A percentile compares a stretch with the other conserved stretches of the same genome.
Evolutionary conservation across 176 grass and related monocot species (phyloP).

Genomic region (Oryza meridionalis): DNA sequence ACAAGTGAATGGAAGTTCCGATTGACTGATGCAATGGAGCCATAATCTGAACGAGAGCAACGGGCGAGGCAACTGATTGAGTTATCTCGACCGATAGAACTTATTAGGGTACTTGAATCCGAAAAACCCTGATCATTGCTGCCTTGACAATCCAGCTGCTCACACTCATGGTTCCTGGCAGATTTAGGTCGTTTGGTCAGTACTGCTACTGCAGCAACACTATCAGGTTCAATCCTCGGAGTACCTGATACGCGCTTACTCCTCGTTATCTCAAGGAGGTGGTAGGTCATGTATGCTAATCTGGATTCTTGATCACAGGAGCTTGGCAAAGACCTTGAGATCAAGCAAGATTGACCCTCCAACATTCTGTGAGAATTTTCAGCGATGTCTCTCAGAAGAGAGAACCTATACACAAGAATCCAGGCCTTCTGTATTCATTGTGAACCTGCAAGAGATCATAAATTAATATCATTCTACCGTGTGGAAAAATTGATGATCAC

Average conservation of each 20-base stretch:
- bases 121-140: constrained; percentile 41
- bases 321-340: constrained; percentile 67
- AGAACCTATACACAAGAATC: constrained; percentile 35
- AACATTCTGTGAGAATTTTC: constrained; percentile 63
- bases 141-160: constrained; percentile 50
- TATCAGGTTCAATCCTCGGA: constrained; percentile 35
- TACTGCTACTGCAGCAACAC: constrained; percentile 17
- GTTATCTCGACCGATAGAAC: constrained; percentile 77
- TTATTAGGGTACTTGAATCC: constrained; percentile 81
- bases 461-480: constrained; percentile 4
- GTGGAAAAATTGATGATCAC: background rate
- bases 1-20: constrained; percentile 68
- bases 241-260: constrained; percentile 55
- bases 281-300: constrained; percentile 86
- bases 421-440: constrained; percentile 8
- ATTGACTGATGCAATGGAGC: constrained; percentile 73
- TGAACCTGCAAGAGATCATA: constrained; percentile 50
- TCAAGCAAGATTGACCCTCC: constrained; percentile 81
- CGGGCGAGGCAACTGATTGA: constrained; percentile 83
- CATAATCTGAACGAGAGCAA: constrained; percentile 85
- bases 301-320: constrained; percentile 75
- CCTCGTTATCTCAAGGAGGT: constrained; percentile 79
- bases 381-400: constrained; percentile 24
- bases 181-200: constrained; percentile 48
- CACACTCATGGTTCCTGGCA: background rate